phyloP scores from a whole-genome alignment of 2,329 filamentous ascomycete genomes.

The Fusarium tuaranense region DNA sequence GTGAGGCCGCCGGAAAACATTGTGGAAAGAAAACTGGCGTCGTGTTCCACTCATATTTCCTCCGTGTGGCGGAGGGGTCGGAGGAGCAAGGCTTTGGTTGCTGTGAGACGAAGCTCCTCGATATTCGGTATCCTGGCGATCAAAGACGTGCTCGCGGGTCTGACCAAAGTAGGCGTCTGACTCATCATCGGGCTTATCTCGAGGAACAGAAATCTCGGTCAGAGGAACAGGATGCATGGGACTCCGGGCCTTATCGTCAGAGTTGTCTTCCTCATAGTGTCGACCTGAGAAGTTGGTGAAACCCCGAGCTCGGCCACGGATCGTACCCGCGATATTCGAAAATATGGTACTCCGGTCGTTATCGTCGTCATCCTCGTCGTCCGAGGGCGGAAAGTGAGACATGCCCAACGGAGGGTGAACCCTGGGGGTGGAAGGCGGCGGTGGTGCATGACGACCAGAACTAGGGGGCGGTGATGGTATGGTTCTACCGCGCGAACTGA shows the following conservation, averaged over 20 bases:
- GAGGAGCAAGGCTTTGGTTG: conserved; percentile 63
- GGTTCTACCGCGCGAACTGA: conserved; percentile 46
- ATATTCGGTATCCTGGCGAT: conserved; percentile 60
- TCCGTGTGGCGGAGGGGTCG: conserved; percentile 71
- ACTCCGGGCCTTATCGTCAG: conserved; percentile 59
- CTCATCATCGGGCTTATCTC: conserved; percentile 59
- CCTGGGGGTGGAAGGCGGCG: conserved; percentile 40
- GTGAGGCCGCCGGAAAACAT: conserved; percentile 70
- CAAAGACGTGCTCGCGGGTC: conserved; percentile 60
- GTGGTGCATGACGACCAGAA: conserved; percentile 39
- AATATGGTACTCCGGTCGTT: conserved; percentile 62
- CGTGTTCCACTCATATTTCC: conserved; percentile 70
- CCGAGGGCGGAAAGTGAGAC: conserved; percentile 80
- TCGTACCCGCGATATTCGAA: conserved; percentile 68
- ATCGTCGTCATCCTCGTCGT: conserved; percentile 68
- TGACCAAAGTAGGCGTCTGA: conserved; percentile 54
- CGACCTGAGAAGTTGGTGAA: conserved; percentile 50
- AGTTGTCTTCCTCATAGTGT: conserved; percentile 51
- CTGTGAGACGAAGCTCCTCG: conserved; percentile 59
- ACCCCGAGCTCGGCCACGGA: conserved; percentile 51
- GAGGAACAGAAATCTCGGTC: conserved; percentile 68
- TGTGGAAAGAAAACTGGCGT: conserved; percentile 93
- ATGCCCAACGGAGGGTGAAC: conserved; percentile 73
- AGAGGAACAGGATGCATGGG: conserved; percentile 72
- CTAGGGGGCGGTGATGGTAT: conserved; percentile 43